Conservation (phyloP, 2,329 filamentous ascomycete genomes). For the Neonectria magnoliae region DNA sequence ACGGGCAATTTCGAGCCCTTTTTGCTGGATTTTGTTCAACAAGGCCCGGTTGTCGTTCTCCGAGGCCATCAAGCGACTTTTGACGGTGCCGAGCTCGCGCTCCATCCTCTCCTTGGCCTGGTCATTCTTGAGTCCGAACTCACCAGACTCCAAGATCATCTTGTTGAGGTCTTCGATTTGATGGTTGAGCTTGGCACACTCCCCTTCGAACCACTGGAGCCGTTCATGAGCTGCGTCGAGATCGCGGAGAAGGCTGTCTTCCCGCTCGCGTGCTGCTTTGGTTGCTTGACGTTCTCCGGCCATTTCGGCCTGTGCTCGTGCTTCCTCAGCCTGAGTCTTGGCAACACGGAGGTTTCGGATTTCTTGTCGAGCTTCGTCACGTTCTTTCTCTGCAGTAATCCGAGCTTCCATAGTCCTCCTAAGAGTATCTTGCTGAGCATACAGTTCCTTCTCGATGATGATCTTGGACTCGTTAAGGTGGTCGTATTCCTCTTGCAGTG, state of each 20-base stretch:
- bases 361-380: constrained; percentile 88
- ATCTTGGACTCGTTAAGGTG: constrained; percentile 93
- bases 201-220: constrained; percentile 80
- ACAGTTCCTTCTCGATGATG: constrained; percentile 97
- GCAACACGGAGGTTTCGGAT: constrained; percentile 84
- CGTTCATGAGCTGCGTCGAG: constrained; percentile 82
- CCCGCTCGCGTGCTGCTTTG: constrained; percentile 80
- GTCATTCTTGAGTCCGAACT: constrained; percentile 89
- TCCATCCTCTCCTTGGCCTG: constrained; percentile 94
- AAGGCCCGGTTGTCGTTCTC: constrained; percentile 96
- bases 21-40: constrained; percentile 97
- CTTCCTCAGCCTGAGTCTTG: constrained; percentile 86
- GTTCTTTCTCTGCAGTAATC: constrained; percentile 82
- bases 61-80: constrained; percentile 87
- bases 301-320: constrained; percentile 82
- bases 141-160: constrained; percentile 87
- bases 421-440: constrained; percentile 91
- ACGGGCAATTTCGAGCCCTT: constrained; percentile 93
- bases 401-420: constrained; percentile 86
- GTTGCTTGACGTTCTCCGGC: constrained; percentile 83
- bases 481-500: constrained; percentile 85
- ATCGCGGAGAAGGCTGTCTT: constrained; percentile 80
- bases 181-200: constrained; percentile 78
- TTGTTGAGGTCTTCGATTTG: constrained; percentile 89
- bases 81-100: constrained; percentile 88